Evolutionary conservation across 306 rosid genomes (phyloP).

Genomic region (Cyclanthera cordifolia): DNA sequence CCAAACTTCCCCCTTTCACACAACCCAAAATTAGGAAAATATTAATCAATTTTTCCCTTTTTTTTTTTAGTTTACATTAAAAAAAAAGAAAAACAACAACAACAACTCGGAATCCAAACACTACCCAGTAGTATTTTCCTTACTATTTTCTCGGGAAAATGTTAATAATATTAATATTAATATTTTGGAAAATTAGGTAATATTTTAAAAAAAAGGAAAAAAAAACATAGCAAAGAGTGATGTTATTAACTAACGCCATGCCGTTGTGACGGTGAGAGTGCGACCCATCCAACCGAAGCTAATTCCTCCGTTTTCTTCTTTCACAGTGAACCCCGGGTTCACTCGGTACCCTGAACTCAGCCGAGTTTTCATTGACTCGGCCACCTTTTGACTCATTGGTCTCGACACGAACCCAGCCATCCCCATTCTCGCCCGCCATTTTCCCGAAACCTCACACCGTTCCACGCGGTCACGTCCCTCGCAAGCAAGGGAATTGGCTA

Average conservation of each 20-base stretch:
- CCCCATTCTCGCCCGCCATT: slow-evolving; percentile 88
- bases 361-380: slow-evolving; percentile 34
- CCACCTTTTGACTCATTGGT: slow-evolving; percentile 41
- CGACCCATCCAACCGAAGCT: slow-evolving; percentile 79
- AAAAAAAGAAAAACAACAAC: too few species aligned
- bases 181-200: slow-evolving; percentile 12
- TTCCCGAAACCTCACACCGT: slow-evolving; percentile 81
- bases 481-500: slow-evolving; percentile 55
- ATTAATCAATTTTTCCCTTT: not conserved
- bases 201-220: not conserved
- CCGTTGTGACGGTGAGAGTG: slow-evolving; percentile 79
- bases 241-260: slow-evolving; percentile 68
- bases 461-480: slow-evolving; percentile 89
- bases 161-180: slow-evolving; percentile 23
- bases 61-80: not conserved
- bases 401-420: slow-evolving; percentile 81
- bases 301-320: slow-evolving; percentile 69
- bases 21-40: slow-evolving; percentile 15
- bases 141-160: slow-evolving; percentile 40
- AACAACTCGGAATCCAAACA: too few species aligned
- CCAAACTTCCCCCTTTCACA: slow-evolving; percentile 44
- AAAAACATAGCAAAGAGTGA: slow-evolving; percentile 13
- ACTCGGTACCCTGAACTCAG: slow-evolving; percentile 25
- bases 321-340: slow-evolving; percentile 47
- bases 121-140: too few species aligned